phyloP scores from a whole-genome alignment of 148 eudicot species.

The Linanthus parryae region DNA sequence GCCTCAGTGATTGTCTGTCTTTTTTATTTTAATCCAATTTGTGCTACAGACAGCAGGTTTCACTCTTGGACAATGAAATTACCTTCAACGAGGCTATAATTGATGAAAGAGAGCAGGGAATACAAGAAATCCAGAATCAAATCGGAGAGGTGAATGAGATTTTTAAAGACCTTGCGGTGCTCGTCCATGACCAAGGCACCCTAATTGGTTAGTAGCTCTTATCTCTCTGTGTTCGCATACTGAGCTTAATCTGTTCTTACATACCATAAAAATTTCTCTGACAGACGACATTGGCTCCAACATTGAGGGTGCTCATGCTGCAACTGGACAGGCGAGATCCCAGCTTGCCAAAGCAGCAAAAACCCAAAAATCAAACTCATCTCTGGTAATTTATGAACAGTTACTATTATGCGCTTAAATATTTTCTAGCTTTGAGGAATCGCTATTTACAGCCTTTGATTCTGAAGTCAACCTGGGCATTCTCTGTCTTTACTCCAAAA shows the following conservation, averaged over 20 bases:
- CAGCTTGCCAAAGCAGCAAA: conserved; percentile 82
- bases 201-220: conserved; percentile 10
- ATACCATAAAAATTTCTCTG: conserved; percentile 4
- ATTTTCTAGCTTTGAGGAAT: not conserved
- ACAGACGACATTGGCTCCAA: conserved; percentile 80
- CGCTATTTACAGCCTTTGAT: no score
- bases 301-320: conserved; percentile 68
- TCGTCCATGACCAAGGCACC: conserved; percentile 24
- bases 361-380: conserved; percentile 82
- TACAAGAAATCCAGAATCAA: conserved; percentile 25
- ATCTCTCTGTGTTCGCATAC: not conserved
- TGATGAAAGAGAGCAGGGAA: conserved; percentile 25
- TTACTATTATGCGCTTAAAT: not conserved
- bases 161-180: conserved; percentile 25
- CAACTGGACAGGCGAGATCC: conserved; percentile 68
- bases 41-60: conserved; percentile 16
- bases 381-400: conserved; percentile 47
- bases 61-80: conserved; percentile 21
- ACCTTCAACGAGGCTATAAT: conserved; percentile 20
- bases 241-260: not conserved
- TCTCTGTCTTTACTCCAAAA: no score
- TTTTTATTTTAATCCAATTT: conserved; percentile 9
- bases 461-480: no score
- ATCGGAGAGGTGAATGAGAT: conserved; percentile 27
- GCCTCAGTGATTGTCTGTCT: no score